Conservation (phyloP, 352 stramenopile species). For the Pythium monospermum region DNA sequence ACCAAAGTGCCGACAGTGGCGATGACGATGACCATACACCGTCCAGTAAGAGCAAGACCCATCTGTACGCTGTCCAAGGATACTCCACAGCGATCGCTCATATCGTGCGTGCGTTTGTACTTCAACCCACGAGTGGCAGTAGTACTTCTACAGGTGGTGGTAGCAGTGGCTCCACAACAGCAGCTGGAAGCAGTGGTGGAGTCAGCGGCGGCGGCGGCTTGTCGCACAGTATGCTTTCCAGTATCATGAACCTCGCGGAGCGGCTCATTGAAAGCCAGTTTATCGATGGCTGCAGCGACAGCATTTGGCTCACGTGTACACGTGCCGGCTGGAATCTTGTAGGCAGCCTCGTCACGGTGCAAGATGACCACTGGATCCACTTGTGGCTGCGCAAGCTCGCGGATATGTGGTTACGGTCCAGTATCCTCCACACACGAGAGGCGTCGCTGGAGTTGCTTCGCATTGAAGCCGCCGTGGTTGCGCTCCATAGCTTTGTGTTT, state of each 20-base stretch:
- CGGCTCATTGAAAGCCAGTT: slow-evolving; percentile 79
- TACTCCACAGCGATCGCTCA: slow-evolving; percentile 55
- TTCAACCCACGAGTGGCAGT: slow-evolving; percentile 13
- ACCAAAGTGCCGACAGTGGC: slow-evolving; percentile 6
- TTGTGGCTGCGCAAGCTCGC: slow-evolving; percentile 49
- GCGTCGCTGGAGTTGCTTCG: slow-evolving; percentile 76
- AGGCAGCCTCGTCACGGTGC: slow-evolving; percentile 59
- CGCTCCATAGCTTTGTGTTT: slow-evolving; percentile 56
- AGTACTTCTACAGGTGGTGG: no score
- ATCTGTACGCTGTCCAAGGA: slow-evolving; percentile 77
- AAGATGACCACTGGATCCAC: slow-evolving; percentile 58
- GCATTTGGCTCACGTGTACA: slow-evolving; percentile 84
- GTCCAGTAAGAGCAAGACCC: slow-evolving; percentile 41
- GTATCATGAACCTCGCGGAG: slow-evolving; percentile 64
- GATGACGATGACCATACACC: slow-evolving; percentile 8
- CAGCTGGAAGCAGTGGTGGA: no score
- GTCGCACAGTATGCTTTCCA: slow-evolving; percentile 47
- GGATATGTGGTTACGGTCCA: slow-evolving; percentile 73
- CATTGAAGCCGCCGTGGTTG: slow-evolving; percentile 74
- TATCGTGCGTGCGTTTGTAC: slow-evolving; percentile 17
- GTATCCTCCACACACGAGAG: slow-evolving; percentile 73
- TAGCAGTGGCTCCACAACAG: no score
- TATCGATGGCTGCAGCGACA: slow-evolving; percentile 64
- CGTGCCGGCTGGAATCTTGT: slow-evolving; percentile 79
- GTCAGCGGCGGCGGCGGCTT: slow-evolving; percentile 19